Base-by-base conservation (phyloP, 805 yeast species). In the Suhomyces vadensis region DNA sequence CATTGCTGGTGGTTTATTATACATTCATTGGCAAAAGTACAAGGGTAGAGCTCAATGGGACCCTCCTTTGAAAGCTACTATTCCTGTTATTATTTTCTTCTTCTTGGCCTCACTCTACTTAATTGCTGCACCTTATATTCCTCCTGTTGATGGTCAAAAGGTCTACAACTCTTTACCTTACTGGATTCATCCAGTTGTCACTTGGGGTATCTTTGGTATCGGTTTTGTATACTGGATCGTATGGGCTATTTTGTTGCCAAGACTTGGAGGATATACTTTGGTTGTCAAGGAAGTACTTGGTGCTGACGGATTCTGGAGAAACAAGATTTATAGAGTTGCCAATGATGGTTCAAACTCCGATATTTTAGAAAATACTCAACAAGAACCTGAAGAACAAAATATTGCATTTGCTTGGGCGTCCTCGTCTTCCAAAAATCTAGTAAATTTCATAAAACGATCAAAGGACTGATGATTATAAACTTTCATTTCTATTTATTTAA, bases 151-250 rank as follows among this genome's bases (percentile, higher is more conserved):
- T 14, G 86, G 83, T 26, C 83, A 85, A 65, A 71, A 75, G 27
- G 90, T 87, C 42, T 87, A 87, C 71, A 63, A 78, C n/a, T 52
- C 61, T 39, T 68, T 87, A 55, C 95, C 95, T 22, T 87, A 87
- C 67, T 87, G 81, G 74, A 73, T 82, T 44, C 91, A 85, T 61
- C 82, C 89, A 59, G 94, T 86, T 39, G 87, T 85, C n/a, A 83
- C 90, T 9, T 78, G 89, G 82, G 90, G 85, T 51, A 73, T 87
- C 37, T 82, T 83, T 54, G 84, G 74, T 10, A 60, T 81, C 39
- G 92, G 88, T 50, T 78, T 74, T 27, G 52, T 74, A 1, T 87
- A 85, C 68, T 87, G 89, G 85, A 46, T 81, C 6, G 57, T 81
- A 13, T 82, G 88, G 85, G 73, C 81, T 33, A 65, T 65, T 46